Base-by-base conservation (phyloP, 176 grass and related monocot species). In the Oropetium thomaeum region DNA sequence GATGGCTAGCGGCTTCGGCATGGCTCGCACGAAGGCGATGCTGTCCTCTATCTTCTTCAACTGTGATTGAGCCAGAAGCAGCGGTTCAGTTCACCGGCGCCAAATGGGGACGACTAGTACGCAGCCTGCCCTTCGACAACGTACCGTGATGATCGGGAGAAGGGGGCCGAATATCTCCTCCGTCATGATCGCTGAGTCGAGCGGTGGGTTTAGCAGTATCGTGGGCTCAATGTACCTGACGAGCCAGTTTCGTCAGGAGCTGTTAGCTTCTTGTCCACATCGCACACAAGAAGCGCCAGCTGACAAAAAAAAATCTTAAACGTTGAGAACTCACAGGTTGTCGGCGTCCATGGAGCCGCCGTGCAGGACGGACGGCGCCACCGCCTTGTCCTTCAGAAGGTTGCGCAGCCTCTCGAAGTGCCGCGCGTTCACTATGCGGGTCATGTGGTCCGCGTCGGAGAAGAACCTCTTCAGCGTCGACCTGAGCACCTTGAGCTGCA, bases 111-210 rank as follows among this genome's bases (percentile, higher is more conserved):
- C 4, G 26, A 30, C 29, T 45, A 29, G 0, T 0, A 22, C 10
- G 1, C 1, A 5, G 33, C 23, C 35, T n/a, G 79, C 5, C 23
- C 35, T n/a, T 67, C 5, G 5, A n/a, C 7, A 13, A 16, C 23
- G 70, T 82, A 92, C 93, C 68, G 96, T 99, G 80, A 99, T 95
- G 79, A 99, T 86, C 2, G 95, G 95, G 74, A 98, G 91, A 31
- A 98, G 75, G 6, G 91, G 95, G 5, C 95, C 95, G 65, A 98
- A 98, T 4, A 98, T 98, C 87, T 98, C 91, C 72, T 94, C 95
- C 22, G 71, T 92, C 95, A 98, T 98, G 74, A 98, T 88, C 67
- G 73, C 91, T 0, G 91, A 83, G 82, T 98, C 91, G 16, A 98
- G 61, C 42, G 95, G 95, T 16, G 95, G 95, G 82, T 98, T 81